These are phyloP conservation scores for Trypanosoma avium DNA, from an alignment of 208 protist species.

Conservation along the genomic window DNA sequence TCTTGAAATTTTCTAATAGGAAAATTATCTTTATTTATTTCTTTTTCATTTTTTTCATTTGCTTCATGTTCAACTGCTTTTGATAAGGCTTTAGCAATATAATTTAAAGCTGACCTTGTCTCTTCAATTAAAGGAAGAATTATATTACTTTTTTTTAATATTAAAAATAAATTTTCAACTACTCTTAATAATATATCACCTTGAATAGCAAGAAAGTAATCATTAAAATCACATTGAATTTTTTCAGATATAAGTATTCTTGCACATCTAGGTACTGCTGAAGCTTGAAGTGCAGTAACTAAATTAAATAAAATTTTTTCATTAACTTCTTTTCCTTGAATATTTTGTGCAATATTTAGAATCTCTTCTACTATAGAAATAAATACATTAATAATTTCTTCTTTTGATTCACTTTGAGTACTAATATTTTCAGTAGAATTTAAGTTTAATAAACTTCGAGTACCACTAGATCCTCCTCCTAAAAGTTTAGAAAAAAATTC, in stretches of 20 bases:
- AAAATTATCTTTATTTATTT: neutral
- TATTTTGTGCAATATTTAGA: slow-evolving; percentile 32
- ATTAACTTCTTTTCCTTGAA: slow-evolving; percentile 42
- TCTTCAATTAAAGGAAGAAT: slow-evolving; percentile 48
- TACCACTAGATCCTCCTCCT: slow-evolving; percentile 24
- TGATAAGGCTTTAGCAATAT: slow-evolving; percentile 52
- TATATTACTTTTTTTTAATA: slow-evolving; percentile 36
- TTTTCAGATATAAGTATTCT: slow-evolving; percentile 22
- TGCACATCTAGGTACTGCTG: slow-evolving; percentile 45
- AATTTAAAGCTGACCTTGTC: slow-evolving; percentile 46
- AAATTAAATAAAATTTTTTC: slow-evolving; percentile 63
- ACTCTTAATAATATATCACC: slow-evolving; percentile 42
- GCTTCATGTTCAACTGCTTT: slow-evolving; percentile 45
- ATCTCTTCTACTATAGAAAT: slow-evolving; percentile 65
- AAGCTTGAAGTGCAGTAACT: slow-evolving; percentile 59
- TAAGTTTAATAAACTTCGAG: neutral
- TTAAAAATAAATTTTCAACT: slow-evolving; percentile 48
- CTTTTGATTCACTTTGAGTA: slow-evolving; percentile 5
- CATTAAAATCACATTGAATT: slow-evolving; percentile 24
- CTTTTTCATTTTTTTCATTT: neutral
- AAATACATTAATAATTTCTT: slow-evolving; percentile 43
- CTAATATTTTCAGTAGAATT: neutral
- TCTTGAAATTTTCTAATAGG: neutral
- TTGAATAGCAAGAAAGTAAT: slow-evolving; percentile 41
- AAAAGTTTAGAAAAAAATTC: slow-evolving; percentile 69